Evolutionary conservation across 2,329 filamentous ascomycete species (phyloP), one percentile per base, ranked within the genome.

Genomic region (Trichoderma cornu-damae): DNA sequence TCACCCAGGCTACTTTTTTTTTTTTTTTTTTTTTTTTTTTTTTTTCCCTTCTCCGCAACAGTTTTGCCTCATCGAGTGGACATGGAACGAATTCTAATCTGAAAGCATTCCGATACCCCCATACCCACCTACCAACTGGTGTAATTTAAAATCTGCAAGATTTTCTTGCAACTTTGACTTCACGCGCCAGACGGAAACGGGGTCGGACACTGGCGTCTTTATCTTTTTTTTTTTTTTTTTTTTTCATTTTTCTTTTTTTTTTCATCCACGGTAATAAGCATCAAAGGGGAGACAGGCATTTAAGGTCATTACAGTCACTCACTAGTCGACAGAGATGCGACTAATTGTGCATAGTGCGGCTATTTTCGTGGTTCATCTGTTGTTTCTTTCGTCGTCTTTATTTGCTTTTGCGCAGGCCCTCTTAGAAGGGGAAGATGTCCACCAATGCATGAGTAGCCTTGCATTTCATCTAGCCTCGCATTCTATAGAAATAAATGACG

Each of bases 151-250:
- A 52, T 52, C 26, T 34, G 16, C 43, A 20, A n/a, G n/a, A n/a
- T n/a, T n/a, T n/a, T 16, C 20, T 30, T 42, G 28, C 12, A 32
- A 43, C 11, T 16, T 24, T 34, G 42, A 18, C 49, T 16, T 34
- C 16, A 16, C 37, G 49, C 9, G 49, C 49, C 18, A 24, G 16
- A 43, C 38, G 38, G 26, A 14, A 34, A 30, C 40, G 16, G 42
- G 42, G 22, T 56, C 32, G 52, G 28, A 26, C 28, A 28, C 38
- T 32, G 44, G 52, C 12, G 53, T 57, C 49, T 57, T 46, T 40
- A 28, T 16, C 12, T 20, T 24, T 42, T n/a, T n/a, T n/a, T n/a
- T n/a, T n/a, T n/a, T n/a, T n/a, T n/a, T n/a, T n/a, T n/a, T n/a
- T n/a, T n/a, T n/a, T n/a, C n/a, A n/a, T n/a, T n/a, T n/a, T n/a